Evolutionary conservation across 2,329 filamentous ascomycete genomes (phyloP).

Genomic region (Gliomastix tumulicola): DNA sequence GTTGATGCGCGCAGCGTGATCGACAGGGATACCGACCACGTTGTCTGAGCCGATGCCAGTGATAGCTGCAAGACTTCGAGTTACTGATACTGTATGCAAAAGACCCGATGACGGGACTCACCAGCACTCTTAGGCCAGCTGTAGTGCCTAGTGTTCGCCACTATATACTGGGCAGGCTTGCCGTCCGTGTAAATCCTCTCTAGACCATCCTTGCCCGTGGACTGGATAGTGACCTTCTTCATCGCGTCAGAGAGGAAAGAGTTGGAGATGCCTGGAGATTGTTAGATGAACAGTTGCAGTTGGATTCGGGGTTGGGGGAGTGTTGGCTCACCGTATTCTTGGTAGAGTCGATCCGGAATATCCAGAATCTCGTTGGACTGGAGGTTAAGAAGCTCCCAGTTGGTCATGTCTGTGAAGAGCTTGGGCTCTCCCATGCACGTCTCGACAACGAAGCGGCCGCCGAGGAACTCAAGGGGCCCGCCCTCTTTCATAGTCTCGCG

Average conservation of each 20-base stretch:
- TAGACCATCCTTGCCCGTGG: conserved; percentile 26
- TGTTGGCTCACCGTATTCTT: conserved; percentile 20
- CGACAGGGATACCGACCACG: conserved; percentile 29
- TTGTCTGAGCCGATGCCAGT: conserved; percentile 34
- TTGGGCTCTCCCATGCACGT: conserved; percentile 22
- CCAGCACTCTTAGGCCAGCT: conserved; percentile 41
- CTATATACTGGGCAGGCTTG: conserved; percentile 24
- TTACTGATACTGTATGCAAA: background rate
- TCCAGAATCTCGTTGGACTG: conserved; percentile 28
- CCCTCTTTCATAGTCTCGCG: conserved; percentile 22
- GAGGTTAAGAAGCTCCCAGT: conserved; percentile 39
- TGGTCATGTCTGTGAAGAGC: conserved; percentile 24
- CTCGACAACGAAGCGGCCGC: conserved; percentile 28
- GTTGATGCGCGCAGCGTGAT: conserved; percentile 29
- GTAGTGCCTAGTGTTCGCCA: conserved; percentile 36
- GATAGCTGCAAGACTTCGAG: conserved; percentile 21
- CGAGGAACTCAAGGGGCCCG: conserved; percentile 22
- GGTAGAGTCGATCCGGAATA: conserved; percentile 25
- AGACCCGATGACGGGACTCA: conserved; percentile 12
- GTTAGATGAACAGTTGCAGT: too few species aligned
- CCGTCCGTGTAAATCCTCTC: conserved; percentile 22
- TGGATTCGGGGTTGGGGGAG: too few species aligned
- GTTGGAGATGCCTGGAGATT: conserved; percentile 21
- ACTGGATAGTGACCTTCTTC: conserved; percentile 24
- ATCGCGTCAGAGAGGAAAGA: conserved; percentile 19